Base-by-base conservation (phyloP, 106 monocot species). In the Allium fistulosum region DNA sequence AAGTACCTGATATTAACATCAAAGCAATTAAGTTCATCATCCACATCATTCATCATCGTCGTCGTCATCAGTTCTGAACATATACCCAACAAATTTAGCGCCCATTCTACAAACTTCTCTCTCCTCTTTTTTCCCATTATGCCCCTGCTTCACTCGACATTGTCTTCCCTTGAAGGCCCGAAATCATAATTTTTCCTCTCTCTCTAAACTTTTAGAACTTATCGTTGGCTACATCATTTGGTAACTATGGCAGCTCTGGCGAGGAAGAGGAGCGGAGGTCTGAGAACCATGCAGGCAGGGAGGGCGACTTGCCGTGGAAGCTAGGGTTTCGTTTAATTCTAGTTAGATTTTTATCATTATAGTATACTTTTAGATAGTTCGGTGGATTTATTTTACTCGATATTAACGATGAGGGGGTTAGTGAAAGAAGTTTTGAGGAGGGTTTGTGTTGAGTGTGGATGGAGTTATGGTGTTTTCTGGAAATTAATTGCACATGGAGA, bases 401-500 rank as follows among this genome's bases (percentile, higher is more conserved):
- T 15, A 8, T 45, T 49, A 65, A 10, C 46, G 37, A 85, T 85
- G 90, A 78, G 63, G 71, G 28, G 51, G 55, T 61, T 72, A 52
- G 65, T 87, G 1, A 81, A 65, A 60, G 87, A 82, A 9, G 69
- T 70, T 15, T 76, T 91, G 49, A 61, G 81, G 76, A 76, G 84
- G 17, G 79, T 91, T 45, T 87, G 87, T 72, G 69, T 60, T 18
- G 91, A 87, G 78, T 65, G 75, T 51, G 91, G 91, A 15, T 91
- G 91, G 91, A 81, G 84, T 1, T 91, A 91, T 48, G 91, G 87
- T 9, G 87, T 91, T 46, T 79, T 84, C 64, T 91, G 91, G 91
- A 76, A 65, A 62, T 63, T 74, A 59, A 74, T 84, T 18, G 69
- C 79, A 9, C 49, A 45, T 52, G 61, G 51, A 45, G 72, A 74